phyloP scores from a whole-genome alignment of 208 protist species.

The Leishmania tropica region DNA sequence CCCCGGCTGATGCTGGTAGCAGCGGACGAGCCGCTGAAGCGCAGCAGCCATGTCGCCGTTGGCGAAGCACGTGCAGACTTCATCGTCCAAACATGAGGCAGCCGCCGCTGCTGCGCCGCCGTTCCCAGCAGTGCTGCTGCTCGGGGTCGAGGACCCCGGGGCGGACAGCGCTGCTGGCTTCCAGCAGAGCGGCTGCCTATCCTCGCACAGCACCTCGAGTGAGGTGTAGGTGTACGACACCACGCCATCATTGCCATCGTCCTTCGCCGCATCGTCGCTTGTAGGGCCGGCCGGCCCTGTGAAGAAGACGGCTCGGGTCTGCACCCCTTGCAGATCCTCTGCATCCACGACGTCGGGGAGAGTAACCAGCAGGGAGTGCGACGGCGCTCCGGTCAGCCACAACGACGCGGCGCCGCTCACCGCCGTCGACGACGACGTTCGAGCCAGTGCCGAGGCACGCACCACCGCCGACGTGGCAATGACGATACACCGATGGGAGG shows the following conservation, averaged over 20 bases:
- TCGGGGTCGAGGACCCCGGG: constrained; percentile 15
- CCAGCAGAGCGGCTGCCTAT: constrained; percentile 21
- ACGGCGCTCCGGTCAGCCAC: constrained; percentile 39
- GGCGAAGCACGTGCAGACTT: constrained; percentile 62
- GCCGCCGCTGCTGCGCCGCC: background rate
- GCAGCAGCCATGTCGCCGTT: constrained; percentile 64
- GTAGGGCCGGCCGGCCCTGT: constrained; percentile 13
- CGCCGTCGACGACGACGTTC: constrained; percentile 1
- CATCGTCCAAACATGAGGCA: constrained; percentile 54
- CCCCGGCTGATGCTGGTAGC: constrained; percentile 50
- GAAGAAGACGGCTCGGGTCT: constrained; percentile 78
- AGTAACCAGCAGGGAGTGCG: constrained; percentile 56
- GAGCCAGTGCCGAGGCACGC: constrained; percentile 16
- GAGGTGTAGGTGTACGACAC: constrained; percentile 19
- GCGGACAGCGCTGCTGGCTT: constrained; percentile 13
- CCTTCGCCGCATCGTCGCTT: constrained; percentile 14
- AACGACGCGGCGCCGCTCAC: constrained; percentile 37
- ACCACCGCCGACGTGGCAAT: constrained; percentile 62
- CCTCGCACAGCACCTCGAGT: constrained; percentile 4
- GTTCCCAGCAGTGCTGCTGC: background rate
- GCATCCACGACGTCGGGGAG: constrained; percentile 73
- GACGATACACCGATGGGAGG: constrained; percentile 41
- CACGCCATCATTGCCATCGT: background rate
- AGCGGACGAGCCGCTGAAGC: constrained; percentile 56
- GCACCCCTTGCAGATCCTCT: constrained; percentile 67